phyloP scores from a whole-genome alignment of 2,329 filamentous ascomycete species.

The Xylaria multiplex region DNA sequence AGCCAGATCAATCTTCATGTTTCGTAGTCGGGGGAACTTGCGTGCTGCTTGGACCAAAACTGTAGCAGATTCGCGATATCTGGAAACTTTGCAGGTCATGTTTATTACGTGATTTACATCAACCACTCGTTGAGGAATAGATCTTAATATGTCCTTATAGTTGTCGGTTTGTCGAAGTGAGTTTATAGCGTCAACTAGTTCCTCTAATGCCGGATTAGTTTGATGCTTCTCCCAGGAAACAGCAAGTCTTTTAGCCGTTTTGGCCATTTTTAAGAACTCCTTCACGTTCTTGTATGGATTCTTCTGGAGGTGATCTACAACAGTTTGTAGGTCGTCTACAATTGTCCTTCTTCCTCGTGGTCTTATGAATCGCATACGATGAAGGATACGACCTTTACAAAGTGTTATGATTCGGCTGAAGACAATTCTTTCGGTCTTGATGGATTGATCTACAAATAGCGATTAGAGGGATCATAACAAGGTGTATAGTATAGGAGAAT shows the following conservation, averaged over 20 bases:
- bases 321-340: slow-evolving; percentile 1
- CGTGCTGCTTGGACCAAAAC: slow-evolving; percentile 50
- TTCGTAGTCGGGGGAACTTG: slow-evolving; percentile 45
- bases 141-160: slow-evolving; percentile 28
- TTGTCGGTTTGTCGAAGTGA: slow-evolving; percentile 40
- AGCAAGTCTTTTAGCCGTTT: slow-evolving; percentile 30
- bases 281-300: slow-evolving; percentile 39
- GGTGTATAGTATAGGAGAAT: neutral
- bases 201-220: slow-evolving; percentile 37
- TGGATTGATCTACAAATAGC: neutral
- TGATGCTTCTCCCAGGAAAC: slow-evolving; percentile 45
- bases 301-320: slow-evolving; percentile 32
- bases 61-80: slow-evolving; percentile 51
- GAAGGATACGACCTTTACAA: slow-evolving; percentile 38
- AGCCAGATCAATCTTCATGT: slow-evolving; percentile 46
- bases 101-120: slow-evolving; percentile 43
- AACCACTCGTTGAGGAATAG: slow-evolving; percentile 42
- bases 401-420: slow-evolving; percentile 34
- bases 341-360: slow-evolving; percentile 13
- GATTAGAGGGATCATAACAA: neutral
- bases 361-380: slow-evolving; percentile 23
- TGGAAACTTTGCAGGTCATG: slow-evolving; percentile 51
- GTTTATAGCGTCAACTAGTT: slow-evolving; percentile 47
- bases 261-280: slow-evolving; percentile 9
- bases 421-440: slow-evolving; percentile 36